Evolutionary conservation across 768 basidiomycete species (phyloP).

Genomic region (Porpolomopsis calyptriformis): DNA sequence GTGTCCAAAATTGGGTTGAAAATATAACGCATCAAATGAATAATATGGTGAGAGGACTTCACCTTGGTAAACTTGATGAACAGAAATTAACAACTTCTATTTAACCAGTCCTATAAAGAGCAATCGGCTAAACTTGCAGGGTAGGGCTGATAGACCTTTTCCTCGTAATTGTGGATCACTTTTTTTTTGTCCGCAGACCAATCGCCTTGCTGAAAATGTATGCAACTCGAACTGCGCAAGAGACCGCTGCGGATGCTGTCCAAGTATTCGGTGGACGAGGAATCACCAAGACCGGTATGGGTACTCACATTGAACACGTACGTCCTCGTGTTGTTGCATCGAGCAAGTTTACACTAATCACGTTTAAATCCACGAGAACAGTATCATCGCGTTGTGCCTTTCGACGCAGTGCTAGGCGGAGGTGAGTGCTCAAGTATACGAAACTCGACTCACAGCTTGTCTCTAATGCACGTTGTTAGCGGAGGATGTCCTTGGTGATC

Average conservation of each 20-base stretch:
- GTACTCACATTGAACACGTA: conserved; percentile 58
- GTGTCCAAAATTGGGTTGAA: conserved; percentile 76
- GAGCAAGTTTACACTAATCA: conserved; percentile 1
- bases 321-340: conserved; percentile 20
- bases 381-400: conserved; percentile 58
- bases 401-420: conserved; percentile 68
- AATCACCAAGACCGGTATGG: conserved; percentile 70
- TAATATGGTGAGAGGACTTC: conserved; percentile 42
- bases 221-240: conserved; percentile 48
- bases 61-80: not conserved
- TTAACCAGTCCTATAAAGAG: conserved; percentile 51
- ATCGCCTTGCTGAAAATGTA: conserved; percentile 67
- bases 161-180: conserved; percentile 1
- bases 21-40: conserved; percentile 80
- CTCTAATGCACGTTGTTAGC: conserved; percentile 26
- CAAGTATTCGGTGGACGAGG: conserved; percentile 80
- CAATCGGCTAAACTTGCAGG: conserved; percentile 69
- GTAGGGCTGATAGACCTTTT: conserved; percentile 24
- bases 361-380: too few species aligned
- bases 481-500: conserved; percentile 71
- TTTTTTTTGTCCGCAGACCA: conserved; percentile 29
- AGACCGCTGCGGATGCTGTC: conserved; percentile 62
- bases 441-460: not conserved
- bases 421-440: conserved; percentile 18
- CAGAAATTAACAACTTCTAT: not conserved